phyloP scores from a whole-genome alignment of 2,329 filamentous ascomycete genomes.

The Diaporthe destruens region DNA sequence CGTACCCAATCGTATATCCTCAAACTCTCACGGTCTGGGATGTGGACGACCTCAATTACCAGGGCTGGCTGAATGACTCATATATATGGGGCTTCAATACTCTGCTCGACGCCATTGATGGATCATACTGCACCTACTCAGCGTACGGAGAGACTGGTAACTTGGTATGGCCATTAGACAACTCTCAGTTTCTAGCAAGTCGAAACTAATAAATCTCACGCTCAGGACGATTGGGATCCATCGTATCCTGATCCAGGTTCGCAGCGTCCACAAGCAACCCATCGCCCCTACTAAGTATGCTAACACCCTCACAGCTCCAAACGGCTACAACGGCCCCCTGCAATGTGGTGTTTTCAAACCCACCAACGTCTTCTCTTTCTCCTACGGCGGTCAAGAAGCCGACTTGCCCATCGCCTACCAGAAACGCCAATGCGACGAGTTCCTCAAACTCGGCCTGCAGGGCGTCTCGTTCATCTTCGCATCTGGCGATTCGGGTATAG shows the following conservation, averaged over 20 bases:
- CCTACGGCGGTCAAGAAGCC: constrained; percentile 66
- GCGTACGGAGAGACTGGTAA: constrained; percentile 63
- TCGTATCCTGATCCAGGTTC: constrained; percentile 59
- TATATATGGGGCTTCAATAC: constrained; percentile 40
- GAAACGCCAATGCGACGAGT: constrained; percentile 62
- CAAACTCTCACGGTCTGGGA: constrained; percentile 54
- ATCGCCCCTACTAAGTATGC: neutral
- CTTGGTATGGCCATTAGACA: constrained; percentile 46
- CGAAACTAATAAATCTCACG: neutral
- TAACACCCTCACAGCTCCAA: constrained; percentile 45
- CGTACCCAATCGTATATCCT: constrained; percentile 56
- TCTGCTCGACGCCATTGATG: constrained; percentile 60
- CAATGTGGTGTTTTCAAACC: constrained; percentile 57
- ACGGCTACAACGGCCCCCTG: constrained; percentile 60
- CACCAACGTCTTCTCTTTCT: constrained; percentile 69
- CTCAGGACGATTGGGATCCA: constrained; percentile 52
- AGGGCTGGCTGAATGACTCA: constrained; percentile 42
- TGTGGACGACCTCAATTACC: constrained; percentile 58
- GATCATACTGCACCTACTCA: constrained; percentile 62
- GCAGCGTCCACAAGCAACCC: neutral
- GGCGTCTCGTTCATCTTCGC: constrained; percentile 62
- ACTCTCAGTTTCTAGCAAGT: neutral
- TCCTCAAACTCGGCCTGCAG: constrained; percentile 65
- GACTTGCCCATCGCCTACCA: constrained; percentile 67
- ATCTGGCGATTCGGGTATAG: constrained; percentile 62